A percentile compares a stretch with the other conserved stretches of the same genome.
These are phyloP conservation scores for Fagus sylvatica DNA, from an alignment of 306 rosid species.

Conservation along the genomic window DNA sequence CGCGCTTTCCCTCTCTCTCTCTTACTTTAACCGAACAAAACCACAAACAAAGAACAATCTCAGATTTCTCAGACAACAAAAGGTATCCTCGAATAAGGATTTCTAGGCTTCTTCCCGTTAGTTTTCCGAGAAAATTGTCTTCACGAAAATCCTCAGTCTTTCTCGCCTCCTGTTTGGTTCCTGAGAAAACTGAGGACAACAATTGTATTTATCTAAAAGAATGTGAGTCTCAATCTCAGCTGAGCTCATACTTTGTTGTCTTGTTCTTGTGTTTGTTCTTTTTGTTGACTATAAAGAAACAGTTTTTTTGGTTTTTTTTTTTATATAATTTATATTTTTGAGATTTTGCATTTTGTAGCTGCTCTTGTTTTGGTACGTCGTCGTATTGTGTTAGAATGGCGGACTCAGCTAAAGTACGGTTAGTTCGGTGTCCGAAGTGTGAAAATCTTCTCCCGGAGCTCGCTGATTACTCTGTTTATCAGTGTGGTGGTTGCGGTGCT, in stretches of 20 bases:
- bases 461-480: conserved; percentile 78
- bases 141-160: conserved; percentile 27
- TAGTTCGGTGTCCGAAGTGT: conserved; percentile 94
- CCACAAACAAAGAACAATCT: background rate
- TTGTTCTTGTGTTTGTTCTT: no score
- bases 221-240: no score
- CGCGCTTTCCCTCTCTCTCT: background rate
- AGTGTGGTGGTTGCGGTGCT: conserved; percentile 93
- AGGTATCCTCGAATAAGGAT: conserved; percentile 20
- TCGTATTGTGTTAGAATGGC: conserved; percentile 43
- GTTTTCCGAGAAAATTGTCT: conserved; percentile 38
- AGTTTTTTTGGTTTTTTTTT: no score
- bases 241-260: no score
- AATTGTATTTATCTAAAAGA: background rate
- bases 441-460: conserved; percentile 93
- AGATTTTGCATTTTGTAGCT: no score
- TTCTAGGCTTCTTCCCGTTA: conserved; percentile 27
- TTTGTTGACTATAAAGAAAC: no score
- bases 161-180: conserved; percentile 36
- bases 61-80: conserved; percentile 5
- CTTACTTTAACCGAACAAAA: background rate
- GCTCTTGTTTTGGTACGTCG: background rate
- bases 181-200: conserved; percentile 30
- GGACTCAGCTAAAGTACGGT: conserved; percentile 58
- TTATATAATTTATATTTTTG: no score